phyloP scores from a whole-genome alignment of 345 rosid genomes.

The Toxicodendron radicans region DNA sequence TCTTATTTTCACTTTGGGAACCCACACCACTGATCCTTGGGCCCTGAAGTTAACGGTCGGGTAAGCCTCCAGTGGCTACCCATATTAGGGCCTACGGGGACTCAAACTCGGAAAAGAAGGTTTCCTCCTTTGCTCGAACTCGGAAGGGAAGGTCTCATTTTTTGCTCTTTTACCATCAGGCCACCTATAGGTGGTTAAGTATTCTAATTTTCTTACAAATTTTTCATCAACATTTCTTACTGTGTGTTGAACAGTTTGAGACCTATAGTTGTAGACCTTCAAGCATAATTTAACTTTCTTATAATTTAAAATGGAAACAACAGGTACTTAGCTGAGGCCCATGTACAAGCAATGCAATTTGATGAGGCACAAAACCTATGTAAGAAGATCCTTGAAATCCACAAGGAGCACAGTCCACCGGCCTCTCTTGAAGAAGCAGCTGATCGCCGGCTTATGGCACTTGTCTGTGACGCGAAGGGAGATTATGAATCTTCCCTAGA shows the following conservation, averaged over 20 bases:
- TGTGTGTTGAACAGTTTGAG: not conserved
- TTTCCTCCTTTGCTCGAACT: too few species aligned
- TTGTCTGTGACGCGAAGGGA: slow-evolving; percentile 50
- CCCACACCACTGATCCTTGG: too few species aligned
- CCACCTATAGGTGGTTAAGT: too few species aligned
- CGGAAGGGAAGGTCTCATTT: too few species aligned
- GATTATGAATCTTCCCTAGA: slow-evolving; percentile 52
- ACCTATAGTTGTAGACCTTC: not conserved
- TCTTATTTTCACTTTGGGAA: not conserved
- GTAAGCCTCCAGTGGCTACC: too few species aligned
- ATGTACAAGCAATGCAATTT: slow-evolving; percentile 60
- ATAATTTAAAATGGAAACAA: slow-evolving; percentile 9
- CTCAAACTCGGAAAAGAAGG: too few species aligned
- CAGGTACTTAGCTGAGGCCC: slow-evolving; percentile 60
- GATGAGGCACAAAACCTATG: slow-evolving; percentile 51
- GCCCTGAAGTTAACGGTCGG: too few species aligned
- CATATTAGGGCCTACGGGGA: too few species aligned
- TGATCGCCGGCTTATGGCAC: slow-evolving; percentile 51
- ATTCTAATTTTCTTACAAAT: not conserved
- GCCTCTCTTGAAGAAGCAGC: slow-evolving; percentile 60
- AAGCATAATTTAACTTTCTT: not conserved
- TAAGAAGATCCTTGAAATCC: slow-evolving; percentile 51
- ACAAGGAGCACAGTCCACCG: slow-evolving; percentile 43
- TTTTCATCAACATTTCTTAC: too few species aligned
- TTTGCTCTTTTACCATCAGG: too few species aligned